Percentiles rank a stretch among this genome's conserved stretches.
Evolutionary conservation across 2,329 filamentous ascomycete species (phyloP).

Genomic region (Dichotomopilus funicola): DNA sequence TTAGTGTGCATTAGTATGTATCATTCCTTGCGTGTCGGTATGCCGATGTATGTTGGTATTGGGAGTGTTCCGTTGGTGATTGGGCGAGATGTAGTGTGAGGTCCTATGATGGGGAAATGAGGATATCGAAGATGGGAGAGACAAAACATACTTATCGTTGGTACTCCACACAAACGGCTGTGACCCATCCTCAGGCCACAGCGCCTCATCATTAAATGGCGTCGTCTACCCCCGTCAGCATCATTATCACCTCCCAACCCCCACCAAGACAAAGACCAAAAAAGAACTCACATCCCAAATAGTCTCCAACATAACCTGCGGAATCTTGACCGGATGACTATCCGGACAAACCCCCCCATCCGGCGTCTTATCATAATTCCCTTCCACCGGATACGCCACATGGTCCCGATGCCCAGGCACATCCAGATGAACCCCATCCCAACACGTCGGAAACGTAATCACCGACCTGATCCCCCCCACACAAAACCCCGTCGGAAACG

Average conservation of each 20-base stretch:
- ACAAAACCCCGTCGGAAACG: constrained; percentile 11
- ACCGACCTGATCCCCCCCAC: constrained; percentile 10
- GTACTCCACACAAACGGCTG: constrained; percentile 18
- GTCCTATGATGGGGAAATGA: no score
- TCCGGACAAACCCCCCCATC: constrained; percentile 28
- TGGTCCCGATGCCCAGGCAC: constrained; percentile 35
- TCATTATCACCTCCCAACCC: no score
- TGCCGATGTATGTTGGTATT: no score
- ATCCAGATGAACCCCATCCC: constrained; percentile 47
- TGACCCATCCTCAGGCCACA: constrained; percentile 12
- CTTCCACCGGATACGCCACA: constrained; percentile 11
- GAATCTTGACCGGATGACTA: constrained; percentile 33
- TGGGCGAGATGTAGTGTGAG: no score
- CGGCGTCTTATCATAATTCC: constrained; percentile 1
- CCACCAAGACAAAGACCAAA: neutral
- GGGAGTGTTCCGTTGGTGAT: no score
- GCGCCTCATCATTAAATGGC: constrained; percentile 6
- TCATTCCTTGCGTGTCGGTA: no score
- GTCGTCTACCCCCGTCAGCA: neutral
- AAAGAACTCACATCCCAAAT: constrained; percentile 22
- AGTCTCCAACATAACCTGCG: constrained; percentile 35
- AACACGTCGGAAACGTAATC: constrained; percentile 40
- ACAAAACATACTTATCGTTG: constrained; percentile 11
- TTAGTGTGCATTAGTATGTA: neutral
- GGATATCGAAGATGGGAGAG: no score